These are phyloP conservation scores for Oryza longistaminata DNA, from an alignment of 176 grass and related monocot genomes.

Conservation along the genomic window DNA sequence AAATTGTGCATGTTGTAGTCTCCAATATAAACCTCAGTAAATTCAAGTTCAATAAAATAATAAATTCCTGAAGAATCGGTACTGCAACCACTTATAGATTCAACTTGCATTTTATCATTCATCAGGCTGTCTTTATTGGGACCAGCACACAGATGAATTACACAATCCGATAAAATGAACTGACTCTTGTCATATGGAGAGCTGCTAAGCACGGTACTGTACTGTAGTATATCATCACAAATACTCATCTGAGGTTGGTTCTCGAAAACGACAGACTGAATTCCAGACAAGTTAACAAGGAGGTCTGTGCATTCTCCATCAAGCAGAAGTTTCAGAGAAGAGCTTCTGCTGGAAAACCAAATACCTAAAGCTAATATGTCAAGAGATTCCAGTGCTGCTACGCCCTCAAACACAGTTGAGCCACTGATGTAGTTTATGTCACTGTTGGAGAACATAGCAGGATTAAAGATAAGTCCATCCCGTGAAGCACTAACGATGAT, in stretches of 20 bases:
- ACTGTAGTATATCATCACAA: conserved; percentile 30
- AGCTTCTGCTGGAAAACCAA: conserved; percentile 62
- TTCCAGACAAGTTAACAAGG: conserved; percentile 49
- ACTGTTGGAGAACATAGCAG: conserved; percentile 29
- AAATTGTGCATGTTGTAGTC: conserved; percentile 50
- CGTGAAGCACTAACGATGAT: conserved; percentile 61
- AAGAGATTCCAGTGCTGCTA: conserved; percentile 36
- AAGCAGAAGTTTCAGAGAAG: conserved; percentile 53
- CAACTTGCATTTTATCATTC: conserved; percentile 24
- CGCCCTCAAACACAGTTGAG: conserved; percentile 32
- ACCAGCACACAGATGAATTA: conserved; percentile 48
- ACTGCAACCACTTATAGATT: conserved; percentile 19
- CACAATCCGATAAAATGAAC: conserved; percentile 52
- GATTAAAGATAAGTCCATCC: conserved; percentile 26
- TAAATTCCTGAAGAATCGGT: conserved; percentile 31
- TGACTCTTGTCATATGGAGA: conserved; percentile 46
- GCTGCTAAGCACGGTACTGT: conserved; percentile 10
- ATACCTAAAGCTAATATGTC: conserved; percentile 47
- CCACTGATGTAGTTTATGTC: conserved; percentile 41
- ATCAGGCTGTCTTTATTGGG: conserved; percentile 29
- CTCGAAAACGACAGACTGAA: conserved; percentile 55
- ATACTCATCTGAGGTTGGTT: conserved; percentile 37
- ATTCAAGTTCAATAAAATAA: conserved; percentile 59
- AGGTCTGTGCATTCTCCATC: conserved; percentile 47
- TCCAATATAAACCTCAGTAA: conserved; percentile 63